These are phyloP conservation scores for Ophiognomonia clavigignenti-juglandacearum DNA, from an alignment of 2,329 filamentous ascomycete genomes.

Conservation along the genomic window DNA sequence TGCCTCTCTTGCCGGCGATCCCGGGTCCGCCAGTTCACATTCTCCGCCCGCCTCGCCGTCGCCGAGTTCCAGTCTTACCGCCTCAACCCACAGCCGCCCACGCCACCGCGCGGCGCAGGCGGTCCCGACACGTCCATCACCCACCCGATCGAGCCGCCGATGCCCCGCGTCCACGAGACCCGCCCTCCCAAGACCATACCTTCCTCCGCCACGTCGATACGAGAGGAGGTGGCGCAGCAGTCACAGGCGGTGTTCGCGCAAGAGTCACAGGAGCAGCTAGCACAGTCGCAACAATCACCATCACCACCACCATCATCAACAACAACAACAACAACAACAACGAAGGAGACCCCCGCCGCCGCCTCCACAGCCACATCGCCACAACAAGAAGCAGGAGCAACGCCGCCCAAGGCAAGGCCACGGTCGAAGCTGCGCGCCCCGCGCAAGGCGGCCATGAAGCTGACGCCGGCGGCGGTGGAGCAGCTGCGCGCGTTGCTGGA, in stretches of 20 bases:
- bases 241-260: slow-evolving; percentile 42
- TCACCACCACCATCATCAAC: no score
- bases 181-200: slow-evolving; percentile 35
- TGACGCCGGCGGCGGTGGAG: slow-evolving; percentile 74
- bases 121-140: slow-evolving; percentile 44
- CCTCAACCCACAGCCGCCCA: slow-evolving; percentile 35
- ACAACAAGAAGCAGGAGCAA: slow-evolving; percentile 26
- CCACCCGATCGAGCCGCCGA: slow-evolving; percentile 31
- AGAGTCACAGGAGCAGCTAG: slow-evolving; percentile 16
- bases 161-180: slow-evolving; percentile 50
- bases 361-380: background rate
- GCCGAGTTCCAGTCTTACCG: slow-evolving; percentile 48
- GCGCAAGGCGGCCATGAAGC: slow-evolving; percentile 85
- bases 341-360: background rate
- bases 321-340: no score
- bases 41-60: slow-evolving; percentile 22
- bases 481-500: slow-evolving; percentile 74
- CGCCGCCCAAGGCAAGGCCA: slow-evolving; percentile 47
- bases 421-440: slow-evolving; percentile 60
- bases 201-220: slow-evolving; percentile 32
- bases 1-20: slow-evolving; percentile 36
- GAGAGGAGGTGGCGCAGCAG: slow-evolving; percentile 65
- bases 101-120: slow-evolving; percentile 37
- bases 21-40: slow-evolving; percentile 38
- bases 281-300: no score